phyloP scores from a whole-genome alignment of 441 rosid species.

The Capsella rubella region DNA sequence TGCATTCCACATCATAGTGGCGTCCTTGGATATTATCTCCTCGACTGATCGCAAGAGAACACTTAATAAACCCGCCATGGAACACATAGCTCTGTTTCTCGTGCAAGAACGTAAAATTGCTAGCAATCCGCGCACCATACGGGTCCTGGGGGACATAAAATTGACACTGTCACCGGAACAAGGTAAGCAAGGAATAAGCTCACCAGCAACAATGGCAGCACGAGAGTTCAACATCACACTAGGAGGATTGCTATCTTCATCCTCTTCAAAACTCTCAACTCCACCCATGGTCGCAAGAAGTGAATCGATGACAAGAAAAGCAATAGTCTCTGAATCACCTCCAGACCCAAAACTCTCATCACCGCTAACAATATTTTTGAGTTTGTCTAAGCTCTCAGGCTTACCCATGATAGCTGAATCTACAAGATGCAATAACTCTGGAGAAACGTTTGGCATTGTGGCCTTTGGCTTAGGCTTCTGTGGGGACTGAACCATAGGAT shows the following conservation, averaged over 20 bases:
- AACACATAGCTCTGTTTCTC: conserved; percentile 99
- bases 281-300: conserved; percentile 99
- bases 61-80: conserved; percentile 85
- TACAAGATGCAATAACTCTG: conserved; percentile 94
- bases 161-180: conserved; percentile 68
- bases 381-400: conserved; percentile 84
- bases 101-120: conserved; percentile 95
- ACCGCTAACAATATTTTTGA: conserved; percentile 88
- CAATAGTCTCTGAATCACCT: conserved; percentile 76
- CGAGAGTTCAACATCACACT: conserved; percentile 98
- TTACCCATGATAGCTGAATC: conserved; percentile 99
- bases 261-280: conserved; percentile 97
- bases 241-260: conserved; percentile 95
- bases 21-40: conserved; percentile 74
- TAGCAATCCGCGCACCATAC: conserved; percentile 93
- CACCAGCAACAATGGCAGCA: conserved; percentile 96
- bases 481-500: conserved; percentile 70
- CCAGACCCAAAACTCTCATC: conserved; percentile 77
- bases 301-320: conserved; percentile 91
- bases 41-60: conserved; percentile 89
- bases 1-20: conserved; percentile 75
- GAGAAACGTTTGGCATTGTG: conserved; percentile 89
- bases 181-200: conserved; percentile 92
- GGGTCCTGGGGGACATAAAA: conserved; percentile 92
- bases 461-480: conserved; percentile 70